Evolutionary conservation across 257 asterid genomes (phyloP).

Genomic region (Nicotiana obtusifolia): DNA sequence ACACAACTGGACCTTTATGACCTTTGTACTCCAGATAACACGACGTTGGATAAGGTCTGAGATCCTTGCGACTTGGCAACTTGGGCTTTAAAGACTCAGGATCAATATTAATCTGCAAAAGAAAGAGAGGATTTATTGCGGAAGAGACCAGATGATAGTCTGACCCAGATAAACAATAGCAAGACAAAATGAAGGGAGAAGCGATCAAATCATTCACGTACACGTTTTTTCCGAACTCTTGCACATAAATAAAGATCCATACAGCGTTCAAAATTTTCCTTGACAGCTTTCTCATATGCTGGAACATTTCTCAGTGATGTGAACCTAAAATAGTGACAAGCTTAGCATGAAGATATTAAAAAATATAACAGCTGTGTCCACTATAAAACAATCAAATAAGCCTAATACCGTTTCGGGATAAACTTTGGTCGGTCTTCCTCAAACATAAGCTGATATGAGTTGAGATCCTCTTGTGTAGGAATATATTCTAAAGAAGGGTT

Average conservation of each 20-base stretch:
- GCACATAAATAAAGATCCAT: constrained; percentile 95
- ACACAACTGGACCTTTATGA: constrained; percentile 77
- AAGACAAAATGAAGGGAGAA: neutral
- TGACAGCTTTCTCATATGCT: constrained; percentile 77
- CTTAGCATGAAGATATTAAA: neutral
- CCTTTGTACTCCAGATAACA: constrained; percentile 96
- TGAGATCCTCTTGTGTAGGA: constrained; percentile 83
- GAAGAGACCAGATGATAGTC: neutral
- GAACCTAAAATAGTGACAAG: constrained; percentile 37
- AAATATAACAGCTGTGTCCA: constrained; percentile 1
- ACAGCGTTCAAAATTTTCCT: constrained; percentile 81
- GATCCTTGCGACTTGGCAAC: constrained; percentile 88
- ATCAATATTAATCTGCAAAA: constrained; percentile 79
- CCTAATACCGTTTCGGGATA: constrained; percentile 68
- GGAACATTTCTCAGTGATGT: constrained; percentile 78
- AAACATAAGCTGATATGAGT: constrained; percentile 80
- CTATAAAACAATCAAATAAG: constrained; percentile 1
- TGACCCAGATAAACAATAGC: neutral
- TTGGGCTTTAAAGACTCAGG: constrained; percentile 95
- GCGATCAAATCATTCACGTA: constrained; percentile 28
- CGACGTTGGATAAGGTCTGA: constrained; percentile 83
- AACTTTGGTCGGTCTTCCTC: constrained; percentile 94
- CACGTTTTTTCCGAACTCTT: constrained; percentile 80
- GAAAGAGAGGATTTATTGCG: neutral
- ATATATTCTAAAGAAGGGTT: constrained; percentile 88